Evolutionary conservation across 768 basidiomycete genomes (phyloP).

Genomic region (Boletus subcaerulescens): DNA sequence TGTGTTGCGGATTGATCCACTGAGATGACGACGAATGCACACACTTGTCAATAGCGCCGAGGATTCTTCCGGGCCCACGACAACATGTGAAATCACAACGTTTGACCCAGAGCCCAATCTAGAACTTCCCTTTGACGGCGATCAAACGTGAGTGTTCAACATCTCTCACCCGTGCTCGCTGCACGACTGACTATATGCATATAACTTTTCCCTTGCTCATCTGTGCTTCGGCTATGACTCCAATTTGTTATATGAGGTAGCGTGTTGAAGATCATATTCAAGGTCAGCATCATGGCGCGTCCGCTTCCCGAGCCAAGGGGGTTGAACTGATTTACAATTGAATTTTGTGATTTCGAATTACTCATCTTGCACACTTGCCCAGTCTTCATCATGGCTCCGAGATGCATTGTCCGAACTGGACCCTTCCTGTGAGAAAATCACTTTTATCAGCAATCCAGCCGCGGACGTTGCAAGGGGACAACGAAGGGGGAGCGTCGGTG

Average conservation of each 20-base stretch:
- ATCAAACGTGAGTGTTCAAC: slow-evolving; percentile 46
- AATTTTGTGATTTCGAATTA: not conserved
- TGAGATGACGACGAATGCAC: slow-evolving; percentile 2
- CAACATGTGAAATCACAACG: slow-evolving; percentile 83
- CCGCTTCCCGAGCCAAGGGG: not conserved
- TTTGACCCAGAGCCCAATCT: slow-evolving; percentile 80
- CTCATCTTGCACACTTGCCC: not conserved
- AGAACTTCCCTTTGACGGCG: slow-evolving; percentile 74
- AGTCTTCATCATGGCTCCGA: slow-evolving; percentile 85
- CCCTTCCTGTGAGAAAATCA: slow-evolving; percentile 80
- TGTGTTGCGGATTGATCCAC: slow-evolving; percentile 1
- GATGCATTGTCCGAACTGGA: slow-evolving; percentile 92
- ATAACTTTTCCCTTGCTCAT: not conserved
- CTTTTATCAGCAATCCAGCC: slow-evolving; percentile 75
- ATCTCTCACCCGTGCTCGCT: not conserved
- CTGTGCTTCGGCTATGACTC: not conserved
- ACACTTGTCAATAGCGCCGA: slow-evolving; percentile 51
- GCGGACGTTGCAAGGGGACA: slow-evolving; percentile 19
- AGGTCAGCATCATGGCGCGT: slow-evolving; percentile 41
- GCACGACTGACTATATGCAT: slow-evolving; percentile 7
- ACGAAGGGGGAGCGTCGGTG: slow-evolving; percentile 10
- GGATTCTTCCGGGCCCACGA: slow-evolving; percentile 77
- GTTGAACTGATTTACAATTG: not conserved
- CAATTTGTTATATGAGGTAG: slow-evolving; percentile 34
- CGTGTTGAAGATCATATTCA: slow-evolving; percentile 80